Percentiles rank a stretch among this genome's conserved stretches.
phyloP scores from a whole-genome alignment of 192 early-diverging fungal genomes.

The Coemansia sp. region DNA sequence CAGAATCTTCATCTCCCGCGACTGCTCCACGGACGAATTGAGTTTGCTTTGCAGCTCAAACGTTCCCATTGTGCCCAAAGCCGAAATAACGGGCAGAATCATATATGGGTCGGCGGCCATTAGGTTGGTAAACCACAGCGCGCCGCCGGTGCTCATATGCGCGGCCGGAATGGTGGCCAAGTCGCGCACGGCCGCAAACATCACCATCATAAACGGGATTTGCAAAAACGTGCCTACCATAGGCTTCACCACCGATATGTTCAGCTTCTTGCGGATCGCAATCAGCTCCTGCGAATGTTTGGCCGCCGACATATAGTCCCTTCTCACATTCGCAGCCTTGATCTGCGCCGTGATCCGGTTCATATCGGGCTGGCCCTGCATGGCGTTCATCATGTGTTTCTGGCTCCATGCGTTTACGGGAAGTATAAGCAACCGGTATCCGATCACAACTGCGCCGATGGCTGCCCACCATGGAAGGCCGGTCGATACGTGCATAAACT shows the following conservation, averaged over 20 bases:
- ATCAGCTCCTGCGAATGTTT: conserved; percentile 60
- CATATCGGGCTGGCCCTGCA: conserved; percentile 71
- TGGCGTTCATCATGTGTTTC: conserved; percentile 65
- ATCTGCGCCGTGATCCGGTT: conserved; percentile 67
- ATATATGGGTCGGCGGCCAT: conserved; percentile 76
- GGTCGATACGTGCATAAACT: conserved; percentile 74
- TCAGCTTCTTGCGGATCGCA: conserved; percentile 61
- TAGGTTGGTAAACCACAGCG: conserved; percentile 85
- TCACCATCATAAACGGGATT: conserved; percentile 77
- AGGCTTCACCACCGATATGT: conserved; percentile 64
- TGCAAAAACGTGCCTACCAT: conserved; percentile 66
- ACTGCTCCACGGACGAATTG: conserved; percentile 20
- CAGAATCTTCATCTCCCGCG: conserved; percentile 38
- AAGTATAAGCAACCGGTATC: conserved; percentile 66
- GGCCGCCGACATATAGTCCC: conserved; percentile 59
- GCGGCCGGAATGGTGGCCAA: conserved; percentile 84
- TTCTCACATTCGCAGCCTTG: conserved; percentile 54
- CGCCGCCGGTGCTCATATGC: conserved; percentile 73
- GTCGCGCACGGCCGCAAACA: conserved; percentile 78
- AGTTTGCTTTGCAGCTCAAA: conserved; percentile 61
- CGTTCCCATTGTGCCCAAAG: conserved; percentile 66
- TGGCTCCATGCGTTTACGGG: conserved; percentile 75
- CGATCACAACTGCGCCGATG: conserved; percentile 69
- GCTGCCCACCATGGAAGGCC: conserved; percentile 94
- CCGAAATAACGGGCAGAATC: conserved; percentile 75